These are phyloP conservation scores for Colletotrichum sidae DNA, from an alignment of 2,329 filamentous ascomycete genomes.

Conservation along the genomic window DNA sequence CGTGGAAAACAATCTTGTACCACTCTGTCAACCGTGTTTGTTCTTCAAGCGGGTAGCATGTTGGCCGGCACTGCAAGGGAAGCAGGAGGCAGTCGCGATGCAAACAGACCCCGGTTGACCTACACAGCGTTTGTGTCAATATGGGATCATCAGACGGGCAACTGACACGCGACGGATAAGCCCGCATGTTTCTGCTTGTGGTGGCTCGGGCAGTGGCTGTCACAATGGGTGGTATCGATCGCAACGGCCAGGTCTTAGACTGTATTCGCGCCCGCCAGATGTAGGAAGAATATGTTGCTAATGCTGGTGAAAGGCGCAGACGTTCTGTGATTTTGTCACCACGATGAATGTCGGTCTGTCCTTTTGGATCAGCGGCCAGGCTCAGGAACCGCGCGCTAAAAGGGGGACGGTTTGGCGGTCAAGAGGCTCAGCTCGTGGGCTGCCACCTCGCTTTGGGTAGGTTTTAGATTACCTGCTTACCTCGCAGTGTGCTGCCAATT, in stretches of 20 bases:
- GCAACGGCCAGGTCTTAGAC: too few relatives aligned
- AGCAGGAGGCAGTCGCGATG: too few relatives aligned
- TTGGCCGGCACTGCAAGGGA: too few relatives aligned
- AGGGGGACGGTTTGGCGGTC: not conserved
- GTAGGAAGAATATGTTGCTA: not conserved
- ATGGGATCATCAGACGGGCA: conserved; percentile 20
- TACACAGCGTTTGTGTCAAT: not conserved
- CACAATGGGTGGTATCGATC: conserved; percentile 5
- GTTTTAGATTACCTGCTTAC: too few relatives aligned
- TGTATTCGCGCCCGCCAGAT: too few relatives aligned
- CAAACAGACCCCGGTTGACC: too few relatives aligned
- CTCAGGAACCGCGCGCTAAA: conserved; percentile 3
- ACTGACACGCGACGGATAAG: conserved; percentile 24
- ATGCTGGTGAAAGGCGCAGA: not conserved
- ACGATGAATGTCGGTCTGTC: conserved; percentile 13
- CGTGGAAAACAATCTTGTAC: too few relatives aligned
- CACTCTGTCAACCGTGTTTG: too few relatives aligned
- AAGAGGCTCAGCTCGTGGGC: too few relatives aligned
- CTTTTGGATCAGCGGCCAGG: conserved; percentile 28
- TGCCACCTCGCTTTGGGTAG: too few relatives aligned
- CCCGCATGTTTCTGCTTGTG: conserved; percentile 14
- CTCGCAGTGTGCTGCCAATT: not conserved
- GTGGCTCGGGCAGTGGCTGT: conserved; percentile 23
- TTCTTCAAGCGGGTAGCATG: too few relatives aligned
- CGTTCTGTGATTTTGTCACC: not conserved